Conservation (phyloP, 371 early-diverging fungal genomes). For the Chytridium lagenaria region DNA sequence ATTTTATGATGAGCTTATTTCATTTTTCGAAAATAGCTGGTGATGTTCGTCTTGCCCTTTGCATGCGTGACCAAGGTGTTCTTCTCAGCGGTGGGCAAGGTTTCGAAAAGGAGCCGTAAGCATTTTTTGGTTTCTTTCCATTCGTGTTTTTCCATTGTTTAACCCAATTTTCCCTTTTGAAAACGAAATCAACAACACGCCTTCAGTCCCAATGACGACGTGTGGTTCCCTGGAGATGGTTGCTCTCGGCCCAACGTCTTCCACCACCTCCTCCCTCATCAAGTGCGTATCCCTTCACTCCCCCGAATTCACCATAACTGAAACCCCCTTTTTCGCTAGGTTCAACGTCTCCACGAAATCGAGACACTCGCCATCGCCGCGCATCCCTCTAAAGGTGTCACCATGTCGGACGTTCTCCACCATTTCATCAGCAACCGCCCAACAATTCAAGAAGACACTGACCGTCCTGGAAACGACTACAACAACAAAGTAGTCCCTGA, state of each 20-base stretch:
- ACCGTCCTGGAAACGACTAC: constrained; percentile 37
- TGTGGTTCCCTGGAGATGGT: constrained; percentile 40
- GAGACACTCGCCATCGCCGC: background rate
- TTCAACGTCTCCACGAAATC: constrained; percentile 10
- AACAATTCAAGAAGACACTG: constrained; percentile 21
- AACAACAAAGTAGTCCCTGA: background rate
- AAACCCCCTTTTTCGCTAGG: background rate
- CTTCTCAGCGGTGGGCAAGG: constrained; percentile 29
- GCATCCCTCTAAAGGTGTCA: background rate
- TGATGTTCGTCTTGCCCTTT: constrained; percentile 58
- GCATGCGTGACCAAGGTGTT: constrained; percentile 57
- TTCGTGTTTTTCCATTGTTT: no score
- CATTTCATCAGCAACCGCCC: background rate
- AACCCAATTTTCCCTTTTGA: no score
- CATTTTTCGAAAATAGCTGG: constrained; percentile 39
- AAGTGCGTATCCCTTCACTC: constrained; percentile 31
- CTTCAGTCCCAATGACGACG: constrained; percentile 8
- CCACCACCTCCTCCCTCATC: constrained; percentile 53
- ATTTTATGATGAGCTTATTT: background rate
- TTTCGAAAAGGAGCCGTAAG: constrained; percentile 40
- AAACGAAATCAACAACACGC: background rate
- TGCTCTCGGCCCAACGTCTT: constrained; percentile 51
- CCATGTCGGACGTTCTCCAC: constrained; percentile 29
- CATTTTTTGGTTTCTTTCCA: background rate
- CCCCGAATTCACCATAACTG: background rate